Evolutionary conservation across 441 rosid species (phyloP).

Genomic region (Gossypium trilobum): DNA sequence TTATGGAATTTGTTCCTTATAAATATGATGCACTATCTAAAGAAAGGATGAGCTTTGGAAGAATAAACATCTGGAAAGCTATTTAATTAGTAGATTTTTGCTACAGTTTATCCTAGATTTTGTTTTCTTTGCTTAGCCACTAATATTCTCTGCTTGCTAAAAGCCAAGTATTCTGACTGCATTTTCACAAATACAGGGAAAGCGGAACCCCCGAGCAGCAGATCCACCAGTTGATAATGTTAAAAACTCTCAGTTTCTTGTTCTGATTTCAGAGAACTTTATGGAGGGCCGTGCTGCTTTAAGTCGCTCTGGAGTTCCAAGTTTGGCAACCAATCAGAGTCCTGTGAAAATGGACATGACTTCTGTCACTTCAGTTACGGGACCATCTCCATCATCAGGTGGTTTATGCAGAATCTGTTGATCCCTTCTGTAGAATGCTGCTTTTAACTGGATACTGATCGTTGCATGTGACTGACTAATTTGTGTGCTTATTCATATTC

Average conservation of each 20-base stretch:
- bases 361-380: conserved; percentile 55
- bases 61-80: not conserved
- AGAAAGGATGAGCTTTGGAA: not conserved
- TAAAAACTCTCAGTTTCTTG: conserved; percentile 72
- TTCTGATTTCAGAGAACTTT: conserved; percentile 77
- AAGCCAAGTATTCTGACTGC: conserved; percentile 15
- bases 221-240: conserved; percentile 59
- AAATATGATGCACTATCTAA: not conserved
- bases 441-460: not conserved
- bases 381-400: conserved; percentile 66
- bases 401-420: conserved; percentile 17
- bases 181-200: conserved; percentile 47
- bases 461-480: conserved; percentile 2
- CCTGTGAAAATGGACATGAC: conserved; percentile 76
- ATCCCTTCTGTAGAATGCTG: conserved; percentile 2
- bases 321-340: conserved; percentile 57
- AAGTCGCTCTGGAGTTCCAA: conserved; percentile 58
- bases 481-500: not conserved
- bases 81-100: not conserved
- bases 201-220: conserved; percentile 47
- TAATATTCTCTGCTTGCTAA: conserved; percentile 4
- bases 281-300: conserved; percentile 87
- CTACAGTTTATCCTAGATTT: not conserved
- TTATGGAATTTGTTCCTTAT: not conserved
- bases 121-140: not conserved